Conservation (phyloP, 305 asterid genomes). For the Fraxinus ornus region DNA sequence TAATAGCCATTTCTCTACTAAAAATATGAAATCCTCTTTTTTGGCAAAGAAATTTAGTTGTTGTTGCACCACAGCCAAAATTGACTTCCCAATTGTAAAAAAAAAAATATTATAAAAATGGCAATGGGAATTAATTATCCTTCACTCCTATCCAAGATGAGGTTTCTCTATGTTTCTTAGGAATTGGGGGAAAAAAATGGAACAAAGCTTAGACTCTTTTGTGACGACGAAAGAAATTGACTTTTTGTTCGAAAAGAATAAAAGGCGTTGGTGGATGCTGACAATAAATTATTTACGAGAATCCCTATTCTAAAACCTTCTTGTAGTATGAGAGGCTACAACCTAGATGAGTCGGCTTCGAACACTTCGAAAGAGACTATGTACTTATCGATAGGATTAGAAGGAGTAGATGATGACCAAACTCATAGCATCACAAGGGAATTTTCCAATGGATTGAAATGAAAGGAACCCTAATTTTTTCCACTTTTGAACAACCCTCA, state of each 20-base stretch:
- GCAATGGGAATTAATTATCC: neutral
- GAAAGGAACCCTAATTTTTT: neutral
- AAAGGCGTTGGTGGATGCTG: neutral
- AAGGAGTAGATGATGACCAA: neutral
- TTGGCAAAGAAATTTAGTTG: slow-evolving; percentile 9
- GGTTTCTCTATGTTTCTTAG: slow-evolving; percentile 8
- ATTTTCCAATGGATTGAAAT: neutral
- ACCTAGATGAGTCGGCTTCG: neutral
- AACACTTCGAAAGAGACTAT: neutral
- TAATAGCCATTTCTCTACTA: slow-evolving; percentile 5
- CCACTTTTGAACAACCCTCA: neutral
- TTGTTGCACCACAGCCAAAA: slow-evolving; percentile 3
- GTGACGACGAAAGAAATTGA: neutral
- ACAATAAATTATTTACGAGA: neutral
- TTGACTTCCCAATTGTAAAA: slow-evolving; percentile 2
- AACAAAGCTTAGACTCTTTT: neutral
- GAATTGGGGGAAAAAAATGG: neutral
- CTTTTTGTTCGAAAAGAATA: neutral
- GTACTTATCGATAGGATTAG: neutral
- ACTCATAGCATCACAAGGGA: neutral
- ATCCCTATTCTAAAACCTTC: neutral
- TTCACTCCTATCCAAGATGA: neutral
- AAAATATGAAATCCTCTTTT: neutral
- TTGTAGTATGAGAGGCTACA: neutral
- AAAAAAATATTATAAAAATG: neutral